A percentile compares a stretch with the other conserved stretches of the same genome.
Conservation (phyloP, 139 green algal genomes). For the Micractinium sp. region DNA sequence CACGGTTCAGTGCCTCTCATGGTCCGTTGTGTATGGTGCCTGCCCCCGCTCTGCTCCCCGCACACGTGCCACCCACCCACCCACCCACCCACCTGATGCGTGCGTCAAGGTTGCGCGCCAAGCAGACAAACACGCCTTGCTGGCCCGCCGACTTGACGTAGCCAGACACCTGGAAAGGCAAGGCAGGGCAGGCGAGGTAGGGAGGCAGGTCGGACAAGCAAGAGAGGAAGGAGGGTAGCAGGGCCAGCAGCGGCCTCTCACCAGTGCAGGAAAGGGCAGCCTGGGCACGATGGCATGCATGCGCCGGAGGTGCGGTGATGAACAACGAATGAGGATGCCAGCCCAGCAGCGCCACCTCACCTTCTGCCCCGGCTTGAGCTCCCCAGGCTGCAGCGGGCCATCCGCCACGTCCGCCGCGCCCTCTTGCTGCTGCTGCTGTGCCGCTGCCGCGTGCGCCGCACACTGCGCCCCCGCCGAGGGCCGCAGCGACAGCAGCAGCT, state of each 20-base stretch:
- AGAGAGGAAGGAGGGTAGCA: not conserved
- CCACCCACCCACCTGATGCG: slow-evolving; percentile 52
- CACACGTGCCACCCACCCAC: not conserved
- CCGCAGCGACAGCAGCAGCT: slow-evolving; percentile 65
- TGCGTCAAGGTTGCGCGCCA: slow-evolving; percentile 63
- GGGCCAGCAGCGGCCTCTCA: not conserved
- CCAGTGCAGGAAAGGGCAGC: not conserved
- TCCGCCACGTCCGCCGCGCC: not conserved
- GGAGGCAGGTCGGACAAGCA: not conserved
- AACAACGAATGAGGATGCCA: too few species aligned
- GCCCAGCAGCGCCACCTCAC: not conserved
- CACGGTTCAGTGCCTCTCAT: too few species aligned
- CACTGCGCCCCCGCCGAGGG: slow-evolving; percentile 57
- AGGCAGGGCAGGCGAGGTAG: too few species aligned
- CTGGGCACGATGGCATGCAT: too few species aligned
- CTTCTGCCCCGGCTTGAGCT: slow-evolving; percentile 18
- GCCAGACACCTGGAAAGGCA: slow-evolving; percentile 45
- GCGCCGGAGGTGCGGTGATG: too few species aligned
- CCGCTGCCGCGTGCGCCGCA: slow-evolving; percentile 26
- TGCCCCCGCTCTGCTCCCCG: too few species aligned
- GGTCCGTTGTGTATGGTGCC: too few species aligned
- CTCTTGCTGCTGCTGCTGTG: not conserved
- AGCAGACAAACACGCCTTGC: slow-evolving; percentile 70
- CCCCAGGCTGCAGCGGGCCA: slow-evolving; percentile 8
- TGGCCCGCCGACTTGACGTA: slow-evolving; percentile 76